Evolutionary conservation across 2,329 filamentous ascomycete species (phyloP), one percentile per base, ranked within the genome.

Genomic region (Epichloe amarillans): DNA sequence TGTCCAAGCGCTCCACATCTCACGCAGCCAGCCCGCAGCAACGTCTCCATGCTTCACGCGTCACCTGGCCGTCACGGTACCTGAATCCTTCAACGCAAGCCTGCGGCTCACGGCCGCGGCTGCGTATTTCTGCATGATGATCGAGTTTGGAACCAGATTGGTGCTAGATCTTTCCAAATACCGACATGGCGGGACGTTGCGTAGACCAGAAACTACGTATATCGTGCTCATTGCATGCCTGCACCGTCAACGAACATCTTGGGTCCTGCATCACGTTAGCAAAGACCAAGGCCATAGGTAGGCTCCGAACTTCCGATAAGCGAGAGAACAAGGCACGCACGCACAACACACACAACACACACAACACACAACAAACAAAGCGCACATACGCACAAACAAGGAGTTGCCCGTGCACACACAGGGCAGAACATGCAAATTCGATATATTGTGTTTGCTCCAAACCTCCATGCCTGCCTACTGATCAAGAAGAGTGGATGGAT

Each of bases 11-110:
- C 47, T 52, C 54, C 50, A 52, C 54, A 26, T 40, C 45, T 41
- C 54, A 39, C 41, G 48, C 46, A 50, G 50, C 47, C 23, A 50
- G 40, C 48, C 45, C 41, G 49, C 53, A 47, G 49, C 47, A 52
- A 40, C 42, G 26, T 12, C 47, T 50, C 44, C 43, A 50, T 41
- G 23, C 38, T 38, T 50, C 50, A 39, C 40, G 47, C 53, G 53
- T 51, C 47, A 47, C 35, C 41, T 26, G 43, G 36, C 45, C 42
- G 45, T 55, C 47, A 52, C 50, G 47, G 43, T 51, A 49, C 50
- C 50, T 36, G 40, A 11, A 30, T 49, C 33, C 7, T 15, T 14
- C 14, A 11, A 19, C 23, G 21, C 33, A 30, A 40, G 17, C n/a
- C 17, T 46, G 44, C 47, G 19, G 47, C 38, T 50, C 17, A 30